phyloP scores from a whole-genome alignment of 345 rosid species.

The Adansonia digitata region DNA sequence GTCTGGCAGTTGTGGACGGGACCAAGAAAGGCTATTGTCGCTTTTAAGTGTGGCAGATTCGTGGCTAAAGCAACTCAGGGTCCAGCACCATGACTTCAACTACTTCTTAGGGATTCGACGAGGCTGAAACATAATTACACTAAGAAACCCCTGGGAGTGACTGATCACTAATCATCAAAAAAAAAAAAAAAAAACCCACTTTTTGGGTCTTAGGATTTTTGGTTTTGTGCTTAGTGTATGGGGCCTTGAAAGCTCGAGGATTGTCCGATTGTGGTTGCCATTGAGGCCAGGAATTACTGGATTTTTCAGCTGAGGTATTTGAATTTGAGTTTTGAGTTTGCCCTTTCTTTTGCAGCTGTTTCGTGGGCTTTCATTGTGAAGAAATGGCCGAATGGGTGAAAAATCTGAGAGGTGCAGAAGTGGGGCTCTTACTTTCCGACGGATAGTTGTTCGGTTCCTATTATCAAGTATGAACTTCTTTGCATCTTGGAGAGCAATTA shows the following conservation, averaged over 20 bases:
- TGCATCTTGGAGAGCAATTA: neutral
- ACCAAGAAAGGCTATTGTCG: slow-evolving; percentile 76
- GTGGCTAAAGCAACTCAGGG: slow-evolving; percentile 93
- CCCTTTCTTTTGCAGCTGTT: slow-evolving; percentile 10
- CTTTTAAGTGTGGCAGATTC: slow-evolving; percentile 93
- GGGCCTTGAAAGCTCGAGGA: too few species aligned
- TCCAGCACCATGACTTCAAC: slow-evolving; percentile 94
- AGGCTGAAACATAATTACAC: slow-evolving; percentile 36
- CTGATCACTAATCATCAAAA: neutral
- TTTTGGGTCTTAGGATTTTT: slow-evolving; percentile 8
- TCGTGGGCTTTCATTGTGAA: slow-evolving; percentile 8
- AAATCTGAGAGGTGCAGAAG: too few species aligned
- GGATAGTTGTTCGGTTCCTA: neutral
- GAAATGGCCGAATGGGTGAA: too few species aligned
- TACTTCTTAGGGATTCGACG: slow-evolving; percentile 69
- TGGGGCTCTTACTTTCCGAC: too few species aligned
- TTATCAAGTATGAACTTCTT: neutral
- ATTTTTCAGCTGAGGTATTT: too few species aligned
- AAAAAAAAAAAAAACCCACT: slow-evolving; percentile 5
- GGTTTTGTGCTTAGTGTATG: neutral
- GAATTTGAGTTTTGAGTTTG: too few species aligned
- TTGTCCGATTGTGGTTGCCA: too few species aligned
- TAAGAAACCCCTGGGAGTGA: slow-evolving; percentile 1
- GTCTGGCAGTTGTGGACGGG: slow-evolving; percentile 41
- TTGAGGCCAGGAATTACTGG: too few species aligned